phyloP scores from a whole-genome alignment of 108 stramenopile species.

The Cyclotella sp. region DNA sequence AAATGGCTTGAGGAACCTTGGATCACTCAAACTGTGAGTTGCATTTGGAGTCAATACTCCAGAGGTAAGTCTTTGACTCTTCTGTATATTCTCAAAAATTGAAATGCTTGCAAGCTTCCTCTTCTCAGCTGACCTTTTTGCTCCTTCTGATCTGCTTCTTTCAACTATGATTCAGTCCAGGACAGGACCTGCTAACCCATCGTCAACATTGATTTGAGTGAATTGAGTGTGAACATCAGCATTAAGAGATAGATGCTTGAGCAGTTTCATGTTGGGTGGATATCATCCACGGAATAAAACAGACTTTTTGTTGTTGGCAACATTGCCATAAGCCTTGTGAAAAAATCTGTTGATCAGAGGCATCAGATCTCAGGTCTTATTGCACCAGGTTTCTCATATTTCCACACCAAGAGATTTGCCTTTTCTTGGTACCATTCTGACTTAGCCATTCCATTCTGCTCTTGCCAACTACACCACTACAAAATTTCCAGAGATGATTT shows the following conservation, averaged over 20 bases:
- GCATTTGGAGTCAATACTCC: conserved; percentile 14
- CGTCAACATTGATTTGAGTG: background rate
- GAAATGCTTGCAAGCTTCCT: too few species aligned
- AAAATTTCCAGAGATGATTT: too few species aligned
- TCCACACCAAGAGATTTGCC: too few species aligned
- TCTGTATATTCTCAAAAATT: background rate
- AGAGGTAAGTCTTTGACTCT: too few species aligned
- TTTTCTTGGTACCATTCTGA: too few species aligned
- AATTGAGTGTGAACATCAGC: background rate
- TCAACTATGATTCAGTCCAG: background rate
- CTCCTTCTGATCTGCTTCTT: too few species aligned
- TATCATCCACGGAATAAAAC: conserved; percentile 12
- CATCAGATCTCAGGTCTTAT: conserved; percentile 11
- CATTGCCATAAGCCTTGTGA: background rate
- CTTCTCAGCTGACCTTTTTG: too few species aligned
- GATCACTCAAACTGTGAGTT: too few species aligned
- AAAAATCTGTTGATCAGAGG: background rate
- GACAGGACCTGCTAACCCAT: background rate
- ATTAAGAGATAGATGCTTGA: conserved; percentile 12
- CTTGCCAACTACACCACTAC: conserved; percentile 8
- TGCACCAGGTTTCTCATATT: too few species aligned
- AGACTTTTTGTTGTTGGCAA: too few species aligned
- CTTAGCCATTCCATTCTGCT: conserved; percentile 24
- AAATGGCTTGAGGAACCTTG: background rate
- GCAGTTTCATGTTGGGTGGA: too few species aligned